These are phyloP conservation scores for Gnomoniopsis smithogilvyi DNA, from an alignment of 2,329 filamentous ascomycete genomes.

Conservation along the genomic window DNA sequence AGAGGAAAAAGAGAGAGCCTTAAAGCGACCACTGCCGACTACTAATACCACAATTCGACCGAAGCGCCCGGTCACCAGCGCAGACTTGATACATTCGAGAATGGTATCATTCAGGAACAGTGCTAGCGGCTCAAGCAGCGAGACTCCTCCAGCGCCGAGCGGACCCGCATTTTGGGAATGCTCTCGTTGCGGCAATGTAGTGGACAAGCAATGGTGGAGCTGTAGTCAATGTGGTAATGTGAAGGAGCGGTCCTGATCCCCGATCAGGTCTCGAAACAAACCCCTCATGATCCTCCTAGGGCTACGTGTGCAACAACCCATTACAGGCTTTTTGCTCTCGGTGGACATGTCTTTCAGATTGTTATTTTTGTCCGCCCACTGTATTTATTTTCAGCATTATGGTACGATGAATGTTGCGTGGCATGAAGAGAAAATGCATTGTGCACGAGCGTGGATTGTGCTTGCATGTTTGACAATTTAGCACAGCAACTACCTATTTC, in stretches of 20 bases:
- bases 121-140: slow-evolving; percentile 13
- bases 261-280: no score
- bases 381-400: no score
- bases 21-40: slow-evolving; percentile 4
- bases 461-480: no score
- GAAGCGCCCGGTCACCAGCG: not conserved
- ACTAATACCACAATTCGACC: not conserved
- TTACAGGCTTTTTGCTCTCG: no score
- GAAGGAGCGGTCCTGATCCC: slow-evolving; percentile 47
- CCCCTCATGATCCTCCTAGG: no score
- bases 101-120: slow-evolving; percentile 19
- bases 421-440: no score
- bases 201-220: slow-evolving; percentile 56
- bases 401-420: no score
- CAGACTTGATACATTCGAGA: slow-evolving; percentile 13
- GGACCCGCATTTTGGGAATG: slow-evolving; percentile 46
- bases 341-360: no score
- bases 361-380: no score
- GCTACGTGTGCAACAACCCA: no score
- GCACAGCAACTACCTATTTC: no score
- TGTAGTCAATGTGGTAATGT: slow-evolving; percentile 53
- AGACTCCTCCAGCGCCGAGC: slow-evolving; percentile 17
- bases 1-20: slow-evolving; percentile 17
- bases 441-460: no score
- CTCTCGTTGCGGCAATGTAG: slow-evolving; percentile 46